Conservation (phyloP, 2,329 filamentous ascomycete species). For the Beauveria sp. region DNA sequence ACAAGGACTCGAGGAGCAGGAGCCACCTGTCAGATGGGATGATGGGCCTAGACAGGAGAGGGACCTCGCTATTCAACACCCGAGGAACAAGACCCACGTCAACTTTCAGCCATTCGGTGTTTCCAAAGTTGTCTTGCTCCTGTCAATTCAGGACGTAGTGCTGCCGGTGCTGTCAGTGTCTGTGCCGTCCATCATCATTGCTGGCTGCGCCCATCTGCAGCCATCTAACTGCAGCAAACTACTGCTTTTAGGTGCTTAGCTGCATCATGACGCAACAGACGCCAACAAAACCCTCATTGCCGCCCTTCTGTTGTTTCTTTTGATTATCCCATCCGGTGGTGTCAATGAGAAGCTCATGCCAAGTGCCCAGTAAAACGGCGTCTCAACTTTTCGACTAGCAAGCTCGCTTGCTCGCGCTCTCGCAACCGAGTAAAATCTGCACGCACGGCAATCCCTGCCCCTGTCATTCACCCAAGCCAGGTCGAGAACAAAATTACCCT, state of each 20-base stretch:
- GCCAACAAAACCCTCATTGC: too few species aligned
- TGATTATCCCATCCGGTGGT: neutral
- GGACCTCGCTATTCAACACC: neutral
- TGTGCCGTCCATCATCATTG: neutral
- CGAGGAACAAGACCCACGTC: too few species aligned
- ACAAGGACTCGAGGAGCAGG: too few species aligned
- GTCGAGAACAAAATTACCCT: neutral
- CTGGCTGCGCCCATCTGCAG: neutral
- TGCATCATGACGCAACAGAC: too few species aligned
- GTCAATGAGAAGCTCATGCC: too few species aligned
- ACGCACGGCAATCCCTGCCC: neutral
- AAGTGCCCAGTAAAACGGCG: neutral
- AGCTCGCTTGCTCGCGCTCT: too few species aligned
- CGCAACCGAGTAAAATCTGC: neutral
- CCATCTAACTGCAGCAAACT: neutral
- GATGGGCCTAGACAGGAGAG: neutral
- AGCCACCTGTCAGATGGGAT: conserved; percentile 8
- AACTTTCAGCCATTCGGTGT: too few species aligned
- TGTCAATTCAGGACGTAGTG: too few species aligned
- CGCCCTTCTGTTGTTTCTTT: too few species aligned
- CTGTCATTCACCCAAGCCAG: neutral
- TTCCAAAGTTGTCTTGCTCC: too few species aligned
- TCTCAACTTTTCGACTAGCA: neutral
- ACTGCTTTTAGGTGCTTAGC: too few species aligned
- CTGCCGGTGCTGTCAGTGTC: too few species aligned